Conservation (phyloP, 2,329 filamentous ascomycete genomes). For the Plenodomus tracheiphilus region DNA sequence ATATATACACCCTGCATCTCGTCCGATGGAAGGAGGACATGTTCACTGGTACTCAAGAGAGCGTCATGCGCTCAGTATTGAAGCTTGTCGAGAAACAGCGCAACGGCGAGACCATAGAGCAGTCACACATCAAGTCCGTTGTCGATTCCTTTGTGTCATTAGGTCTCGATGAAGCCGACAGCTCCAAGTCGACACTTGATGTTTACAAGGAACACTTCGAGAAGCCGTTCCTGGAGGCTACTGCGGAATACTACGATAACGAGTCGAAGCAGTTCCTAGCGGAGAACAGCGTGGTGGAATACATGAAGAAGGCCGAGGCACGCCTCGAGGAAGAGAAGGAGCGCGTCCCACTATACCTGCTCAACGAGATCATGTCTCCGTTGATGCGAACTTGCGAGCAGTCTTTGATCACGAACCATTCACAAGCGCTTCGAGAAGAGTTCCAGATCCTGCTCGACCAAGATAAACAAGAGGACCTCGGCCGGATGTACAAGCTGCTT, state of each 20-base stretch:
- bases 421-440: slow-evolving; percentile 83
- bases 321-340: slow-evolving; percentile 92
- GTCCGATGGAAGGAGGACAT: slow-evolving; percentile 94
- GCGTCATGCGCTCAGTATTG: slow-evolving; percentile 93
- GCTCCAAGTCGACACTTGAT: slow-evolving; percentile 90
- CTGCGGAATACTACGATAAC: slow-evolving; percentile 80
- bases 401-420: slow-evolving; percentile 88
- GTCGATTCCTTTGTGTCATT: slow-evolving; percentile 95
- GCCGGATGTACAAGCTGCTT: slow-evolving; percentile 91
- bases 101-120: slow-evolving; percentile 96
- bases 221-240: slow-evolving; percentile 84
- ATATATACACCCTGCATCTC: slow-evolving; percentile 95
- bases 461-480: slow-evolving; percentile 92
- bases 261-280: slow-evolving; percentile 94
- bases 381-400: slow-evolving; percentile 87
- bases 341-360: slow-evolving; percentile 87
- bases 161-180: slow-evolving; percentile 89
- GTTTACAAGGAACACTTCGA: slow-evolving; percentile 95
- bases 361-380: slow-evolving; percentile 81
- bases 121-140: slow-evolving; percentile 93
- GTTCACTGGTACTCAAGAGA: slow-evolving; percentile 78
- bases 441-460: slow-evolving; percentile 94
- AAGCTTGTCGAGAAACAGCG: slow-evolving; percentile 96
- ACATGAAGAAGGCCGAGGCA: slow-evolving; percentile 98
- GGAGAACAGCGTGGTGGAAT: slow-evolving; percentile 97